A percentile compares a stretch with the other conserved stretches of the same genome.
phyloP scores from a whole-genome alignment of 352 stramenopile species.

The Phytophthora macrochlamydospora region DNA sequence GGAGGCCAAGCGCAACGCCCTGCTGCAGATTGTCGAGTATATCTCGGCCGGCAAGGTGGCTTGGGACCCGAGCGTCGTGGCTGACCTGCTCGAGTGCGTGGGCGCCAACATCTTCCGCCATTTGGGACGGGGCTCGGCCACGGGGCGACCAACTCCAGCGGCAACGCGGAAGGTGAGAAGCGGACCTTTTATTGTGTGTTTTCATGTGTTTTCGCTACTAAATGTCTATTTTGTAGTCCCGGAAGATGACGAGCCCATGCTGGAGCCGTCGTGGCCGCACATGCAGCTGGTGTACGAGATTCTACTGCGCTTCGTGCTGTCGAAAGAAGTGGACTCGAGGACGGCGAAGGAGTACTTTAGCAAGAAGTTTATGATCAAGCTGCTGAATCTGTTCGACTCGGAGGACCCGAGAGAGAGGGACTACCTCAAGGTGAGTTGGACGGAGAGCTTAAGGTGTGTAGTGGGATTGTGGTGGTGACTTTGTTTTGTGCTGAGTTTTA shows the following conservation, averaged over 20 bases:
- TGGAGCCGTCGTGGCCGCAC: conserved; percentile 97
- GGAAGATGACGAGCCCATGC: conserved; percentile 98
- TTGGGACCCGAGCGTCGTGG: conserved; percentile 55
- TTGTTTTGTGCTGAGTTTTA: conserved; percentile 12
- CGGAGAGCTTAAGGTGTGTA: neutral
- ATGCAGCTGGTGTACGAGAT: conserved; percentile 99
- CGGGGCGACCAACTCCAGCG: conserved; percentile 71
- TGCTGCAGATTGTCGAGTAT: conserved; percentile 98
- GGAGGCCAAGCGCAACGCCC: conserved; percentile 93
- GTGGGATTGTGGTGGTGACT: conserved; percentile 7
- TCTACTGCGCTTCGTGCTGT: conserved; percentile 97
- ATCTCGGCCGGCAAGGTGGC: conserved; percentile 87
- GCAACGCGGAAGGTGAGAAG: conserved; percentile 50
- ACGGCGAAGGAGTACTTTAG: conserved; percentile 97
- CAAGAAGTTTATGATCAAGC: conserved; percentile 96
- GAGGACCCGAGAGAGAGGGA: conserved; percentile 98
- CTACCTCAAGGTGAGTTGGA: conserved; percentile 92
- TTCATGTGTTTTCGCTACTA: conserved; percentile 8
- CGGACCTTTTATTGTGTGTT: neutral
- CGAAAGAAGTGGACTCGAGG: conserved; percentile 96
- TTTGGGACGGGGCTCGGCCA: conserved; percentile 68
- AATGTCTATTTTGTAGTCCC: conserved; percentile 50
- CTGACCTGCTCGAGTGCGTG: conserved; percentile 76
- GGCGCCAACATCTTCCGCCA: conserved; percentile 91
- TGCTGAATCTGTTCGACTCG: conserved; percentile 89